Percentiles rank a stretch among this genome's conserved stretches.
These are phyloP conservation scores for Ambrosiella xylebori DNA, from an alignment of 2,329 filamentous ascomycete species.

Conservation along the genomic window DNA sequence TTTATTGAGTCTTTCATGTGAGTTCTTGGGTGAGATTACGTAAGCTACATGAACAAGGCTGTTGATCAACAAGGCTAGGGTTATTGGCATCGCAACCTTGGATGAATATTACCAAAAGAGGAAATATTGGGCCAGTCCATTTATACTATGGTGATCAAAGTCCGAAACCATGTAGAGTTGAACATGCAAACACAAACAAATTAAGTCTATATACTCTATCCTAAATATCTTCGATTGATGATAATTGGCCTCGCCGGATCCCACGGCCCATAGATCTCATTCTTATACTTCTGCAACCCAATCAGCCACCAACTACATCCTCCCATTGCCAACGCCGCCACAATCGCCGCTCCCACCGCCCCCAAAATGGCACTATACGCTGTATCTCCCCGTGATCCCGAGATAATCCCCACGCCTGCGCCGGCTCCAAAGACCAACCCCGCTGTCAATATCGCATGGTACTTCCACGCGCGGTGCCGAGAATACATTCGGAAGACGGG, in stretches of 20 bases:
- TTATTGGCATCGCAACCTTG: not conserved
- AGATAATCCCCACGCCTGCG: slow-evolving; percentile 52
- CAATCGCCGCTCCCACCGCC: slow-evolving; percentile 55
- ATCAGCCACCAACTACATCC: slow-evolving; percentile 98
- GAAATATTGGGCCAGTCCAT: not conserved
- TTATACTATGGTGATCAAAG: not conserved
- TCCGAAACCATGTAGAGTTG: not conserved
- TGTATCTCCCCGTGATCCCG: slow-evolving; percentile 34
- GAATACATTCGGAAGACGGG: slow-evolving; percentile 92
- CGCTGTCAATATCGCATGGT: slow-evolving; percentile 62
- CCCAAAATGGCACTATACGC: slow-evolving; percentile 44
- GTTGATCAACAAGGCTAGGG: not conserved
- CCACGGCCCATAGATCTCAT: slow-evolving; percentile 96
- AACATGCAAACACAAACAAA: not conserved
- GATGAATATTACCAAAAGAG: not conserved
- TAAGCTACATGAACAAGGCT: not conserved
- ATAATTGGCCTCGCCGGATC: slow-evolving; percentile 85
- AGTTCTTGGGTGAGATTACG: not conserved
- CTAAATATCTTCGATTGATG: slow-evolving; percentile 45
- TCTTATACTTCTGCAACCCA: slow-evolving; percentile 94
- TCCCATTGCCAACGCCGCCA: slow-evolving; percentile 67
- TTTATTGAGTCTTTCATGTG: no score
- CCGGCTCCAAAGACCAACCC: slow-evolving; percentile 64
- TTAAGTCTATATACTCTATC: slow-evolving; percentile 15
- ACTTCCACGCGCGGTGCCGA: slow-evolving; percentile 61